Percentiles rank a stretch among this genome's conserved stretches.
phyloP scores from a whole-genome alignment of 768 basidiomycete species.

The Tricholoma saponaceum region DNA sequence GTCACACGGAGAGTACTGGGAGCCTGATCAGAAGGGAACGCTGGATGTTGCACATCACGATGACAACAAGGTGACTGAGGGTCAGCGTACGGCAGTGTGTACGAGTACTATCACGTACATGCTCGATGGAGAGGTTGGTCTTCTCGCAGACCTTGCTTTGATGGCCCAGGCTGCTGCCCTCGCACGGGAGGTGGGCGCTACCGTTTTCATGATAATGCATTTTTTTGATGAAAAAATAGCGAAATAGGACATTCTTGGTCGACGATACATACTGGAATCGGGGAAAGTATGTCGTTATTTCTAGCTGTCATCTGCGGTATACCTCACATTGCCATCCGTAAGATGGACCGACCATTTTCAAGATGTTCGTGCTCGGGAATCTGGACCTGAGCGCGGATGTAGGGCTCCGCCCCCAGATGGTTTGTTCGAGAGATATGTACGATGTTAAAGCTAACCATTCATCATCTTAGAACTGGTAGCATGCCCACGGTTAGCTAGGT shows the following conservation, averaged over 20 bases:
- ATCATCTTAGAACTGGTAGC: slow-evolving; percentile 54
- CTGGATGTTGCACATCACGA: slow-evolving; percentile 33
- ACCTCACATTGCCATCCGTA: slow-evolving; percentile 1
- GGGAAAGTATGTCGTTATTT: slow-evolving; percentile 46
- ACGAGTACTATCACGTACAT: slow-evolving; percentile 68
- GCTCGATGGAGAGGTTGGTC: slow-evolving; percentile 61
- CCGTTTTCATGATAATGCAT: neutral
- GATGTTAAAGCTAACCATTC: neutral
- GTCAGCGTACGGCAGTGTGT: slow-evolving; percentile 34
- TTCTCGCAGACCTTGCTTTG: slow-evolving; percentile 61
- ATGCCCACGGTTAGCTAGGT: slow-evolving; percentile 70
- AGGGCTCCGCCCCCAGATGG: slow-evolving; percentile 59
- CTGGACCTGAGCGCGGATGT: slow-evolving; percentile 65
- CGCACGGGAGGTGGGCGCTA: slow-evolving; percentile 54
- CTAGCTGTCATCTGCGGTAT: neutral
- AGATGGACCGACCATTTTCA: slow-evolving; percentile 71
- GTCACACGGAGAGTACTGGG: slow-evolving; percentile 53
- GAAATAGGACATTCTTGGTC: slow-evolving; percentile 62
- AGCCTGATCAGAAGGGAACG: slow-evolving; percentile 23
- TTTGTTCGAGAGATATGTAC: slow-evolving; percentile 18
- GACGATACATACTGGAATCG: slow-evolving; percentile 73
- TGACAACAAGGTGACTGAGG: slow-evolving; percentile 14
- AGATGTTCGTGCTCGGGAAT: slow-evolving; percentile 45
- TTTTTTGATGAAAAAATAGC: slow-evolving; percentile 29
- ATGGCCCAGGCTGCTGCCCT: slow-evolving; percentile 65